phyloP scores from a whole-genome alignment of 2,329 filamentous ascomycete genomes.

The Aspergillaceae sp. region DNA sequence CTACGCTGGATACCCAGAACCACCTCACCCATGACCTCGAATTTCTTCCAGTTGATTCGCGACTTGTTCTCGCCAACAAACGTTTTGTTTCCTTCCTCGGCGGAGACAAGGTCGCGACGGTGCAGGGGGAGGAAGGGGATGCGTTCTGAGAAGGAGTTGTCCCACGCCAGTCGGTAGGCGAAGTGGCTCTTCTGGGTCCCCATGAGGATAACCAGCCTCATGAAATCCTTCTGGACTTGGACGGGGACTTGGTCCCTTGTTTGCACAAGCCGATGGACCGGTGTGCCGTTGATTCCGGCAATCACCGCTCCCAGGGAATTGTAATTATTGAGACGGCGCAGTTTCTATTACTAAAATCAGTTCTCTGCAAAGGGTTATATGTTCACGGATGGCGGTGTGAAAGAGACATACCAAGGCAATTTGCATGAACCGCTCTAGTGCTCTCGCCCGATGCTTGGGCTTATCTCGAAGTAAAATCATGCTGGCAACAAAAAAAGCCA shows the following conservation, averaged over 20 bases:
- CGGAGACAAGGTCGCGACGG: conserved; percentile 78
- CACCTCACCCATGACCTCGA: conserved; percentile 90
- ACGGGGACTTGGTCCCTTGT: conserved; percentile 68
- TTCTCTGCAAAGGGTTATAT: too few relatives aligned
- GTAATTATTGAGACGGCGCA: conserved; percentile 92
- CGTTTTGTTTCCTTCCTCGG: conserved; percentile 85
- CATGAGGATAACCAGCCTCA: conserved; percentile 85
- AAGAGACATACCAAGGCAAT: conserved; percentile 52
- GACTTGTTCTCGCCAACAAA: conserved; percentile 66
- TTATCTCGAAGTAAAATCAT: conserved; percentile 87
- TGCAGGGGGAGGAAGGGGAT: conserved; percentile 93
- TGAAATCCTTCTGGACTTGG: conserved; percentile 71
- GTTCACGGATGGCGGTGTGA: neutral
- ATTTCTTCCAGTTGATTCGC: conserved; percentile 95
- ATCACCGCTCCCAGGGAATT: conserved; percentile 91
- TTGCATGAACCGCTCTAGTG: conserved; percentile 92
- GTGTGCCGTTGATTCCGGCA: conserved; percentile 80
- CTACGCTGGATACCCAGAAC: conserved; percentile 85
- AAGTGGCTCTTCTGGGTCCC: conserved; percentile 85
- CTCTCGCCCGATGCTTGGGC: conserved; percentile 83
- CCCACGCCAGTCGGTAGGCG: conserved; percentile 94
- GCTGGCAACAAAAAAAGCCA: conserved; percentile 73
- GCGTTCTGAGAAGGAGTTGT: conserved; percentile 79
- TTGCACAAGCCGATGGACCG: conserved; percentile 72
- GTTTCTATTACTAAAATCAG: conserved; percentile 43